phyloP scores from a whole-genome alignment of 768 basidiomycete genomes.

The Lactifluus echinatus region DNA sequence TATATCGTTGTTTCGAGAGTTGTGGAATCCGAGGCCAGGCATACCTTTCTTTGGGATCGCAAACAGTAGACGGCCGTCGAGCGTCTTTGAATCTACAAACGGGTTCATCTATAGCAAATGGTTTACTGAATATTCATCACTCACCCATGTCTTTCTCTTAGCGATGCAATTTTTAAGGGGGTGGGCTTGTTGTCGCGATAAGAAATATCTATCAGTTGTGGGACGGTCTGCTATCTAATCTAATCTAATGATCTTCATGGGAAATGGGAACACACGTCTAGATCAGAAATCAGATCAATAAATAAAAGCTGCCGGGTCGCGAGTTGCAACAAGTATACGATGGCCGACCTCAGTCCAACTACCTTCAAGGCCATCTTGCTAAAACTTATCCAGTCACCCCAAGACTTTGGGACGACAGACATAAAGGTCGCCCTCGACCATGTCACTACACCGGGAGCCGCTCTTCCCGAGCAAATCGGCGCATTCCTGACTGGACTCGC shows the following conservation, averaged over 20 bases:
- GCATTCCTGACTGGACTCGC: slow-evolving; percentile 86
- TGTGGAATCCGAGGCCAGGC: not conserved
- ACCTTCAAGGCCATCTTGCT: slow-evolving; percentile 72
- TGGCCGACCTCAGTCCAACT: slow-evolving; percentile 26
- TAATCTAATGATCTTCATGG: slow-evolving; percentile 1
- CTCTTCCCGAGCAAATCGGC: slow-evolving; percentile 71
- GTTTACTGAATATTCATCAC: not conserved
- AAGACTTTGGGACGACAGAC: slow-evolving; percentile 73
- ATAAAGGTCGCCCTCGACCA: slow-evolving; percentile 65
- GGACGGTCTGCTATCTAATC: not conserved
- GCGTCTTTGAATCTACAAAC: slow-evolving; percentile 54
- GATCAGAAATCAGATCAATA: too few relatives aligned
- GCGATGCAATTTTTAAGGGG: not conserved
- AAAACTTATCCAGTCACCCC: slow-evolving; percentile 72
- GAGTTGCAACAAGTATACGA: too few relatives aligned
- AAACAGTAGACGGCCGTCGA: slow-evolving; percentile 82
- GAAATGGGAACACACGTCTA: too few relatives aligned
- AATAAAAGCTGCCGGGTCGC: too few relatives aligned
- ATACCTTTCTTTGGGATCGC: slow-evolving; percentile 97
- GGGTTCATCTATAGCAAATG: not conserved
- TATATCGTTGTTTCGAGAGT: too few relatives aligned
- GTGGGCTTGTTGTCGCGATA: not conserved
- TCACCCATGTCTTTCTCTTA: slow-evolving; percentile 1
- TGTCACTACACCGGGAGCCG: slow-evolving; percentile 55
- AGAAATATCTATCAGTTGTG: too few relatives aligned